Percentiles rank a stretch among this genome's conserved stretches.
phyloP scores from a whole-genome alignment of 176 grass and related monocot species.

The Ananas comosus region DNA sequence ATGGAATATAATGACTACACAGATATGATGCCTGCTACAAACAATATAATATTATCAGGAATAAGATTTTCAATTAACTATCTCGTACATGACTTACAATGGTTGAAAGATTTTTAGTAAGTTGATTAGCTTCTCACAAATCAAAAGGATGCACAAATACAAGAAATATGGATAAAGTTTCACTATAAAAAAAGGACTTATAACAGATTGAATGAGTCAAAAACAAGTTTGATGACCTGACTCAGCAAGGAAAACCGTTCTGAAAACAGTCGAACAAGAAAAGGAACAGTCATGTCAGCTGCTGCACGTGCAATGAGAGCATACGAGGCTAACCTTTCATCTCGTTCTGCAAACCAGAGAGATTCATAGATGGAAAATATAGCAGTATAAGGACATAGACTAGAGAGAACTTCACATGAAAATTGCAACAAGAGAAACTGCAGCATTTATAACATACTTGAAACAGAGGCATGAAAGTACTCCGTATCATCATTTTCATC shows the following conservation, averaged over 20 bases:
- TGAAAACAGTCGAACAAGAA: conserved; percentile 68
- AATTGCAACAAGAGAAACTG: neutral
- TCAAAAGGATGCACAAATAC: neutral
- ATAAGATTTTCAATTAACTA: too few relatives aligned
- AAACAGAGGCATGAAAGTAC: conserved; percentile 97
- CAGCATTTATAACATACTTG: conserved; percentile 52
- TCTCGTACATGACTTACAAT: too few relatives aligned
- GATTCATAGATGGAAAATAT: conserved; percentile 15
- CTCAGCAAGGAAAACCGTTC: conserved; percentile 56
- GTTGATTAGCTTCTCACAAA: too few relatives aligned
- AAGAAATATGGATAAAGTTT: neutral
- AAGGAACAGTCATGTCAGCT: conserved; percentile 66
- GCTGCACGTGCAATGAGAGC: conserved; percentile 81
- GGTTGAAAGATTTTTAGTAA: too few relatives aligned
- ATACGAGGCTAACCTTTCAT: conserved; percentile 88
- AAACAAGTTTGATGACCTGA: conserved; percentile 45
- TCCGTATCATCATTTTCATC: conserved; percentile 75
- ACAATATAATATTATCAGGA: too few relatives aligned
- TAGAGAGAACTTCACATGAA: neutral
- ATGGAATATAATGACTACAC: too few relatives aligned
- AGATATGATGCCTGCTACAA: too few relatives aligned
- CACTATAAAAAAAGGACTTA: neutral
- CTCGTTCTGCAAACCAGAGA: conserved; percentile 63
- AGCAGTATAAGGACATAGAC: conserved; percentile 3
- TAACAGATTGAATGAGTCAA: neutral